phyloP scores from a whole-genome alignment of 179 eudicot species.

The Beta lomatogona region DNA sequence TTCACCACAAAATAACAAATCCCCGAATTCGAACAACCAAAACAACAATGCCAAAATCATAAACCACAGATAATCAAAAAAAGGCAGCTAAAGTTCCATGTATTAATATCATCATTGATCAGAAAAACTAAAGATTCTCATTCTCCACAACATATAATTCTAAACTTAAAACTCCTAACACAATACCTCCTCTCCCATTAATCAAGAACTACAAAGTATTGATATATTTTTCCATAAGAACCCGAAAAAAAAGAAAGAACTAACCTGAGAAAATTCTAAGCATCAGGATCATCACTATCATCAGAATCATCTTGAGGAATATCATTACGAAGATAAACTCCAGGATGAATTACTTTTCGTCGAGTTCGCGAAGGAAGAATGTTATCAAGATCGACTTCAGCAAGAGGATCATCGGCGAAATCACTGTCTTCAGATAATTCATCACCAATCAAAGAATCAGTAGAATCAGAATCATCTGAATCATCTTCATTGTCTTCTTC shows the following conservation, averaged over 20 bases:
- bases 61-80: neutral
- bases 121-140: neutral
- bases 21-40: neutral
- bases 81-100: neutral
- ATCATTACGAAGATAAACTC: constrained; percentile 46
- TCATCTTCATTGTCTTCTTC: neutral
- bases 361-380: constrained; percentile 96
- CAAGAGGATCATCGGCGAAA: constrained; percentile 76
- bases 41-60: neutral
- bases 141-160: neutral
- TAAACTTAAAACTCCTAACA: neutral
- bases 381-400: constrained; percentile 91
- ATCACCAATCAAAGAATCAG: constrained; percentile 19
- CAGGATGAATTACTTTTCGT: constrained; percentile 40
- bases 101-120: neutral
- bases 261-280: constrained; percentile 29
- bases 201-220: constrained; percentile 2
- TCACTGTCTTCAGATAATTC: constrained; percentile 43
- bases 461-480: constrained; percentile 11
- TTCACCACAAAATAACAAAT: neutral
- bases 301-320: constrained; percentile 28
- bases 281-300: constrained; percentile 45
- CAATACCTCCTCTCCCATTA: neutral
- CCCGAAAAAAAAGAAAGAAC: neutral
- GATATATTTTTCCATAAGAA: neutral